phyloP scores from a whole-genome alignment of 192 early-diverging fungal genomes.

The Funneliformis mosseae region DNA sequence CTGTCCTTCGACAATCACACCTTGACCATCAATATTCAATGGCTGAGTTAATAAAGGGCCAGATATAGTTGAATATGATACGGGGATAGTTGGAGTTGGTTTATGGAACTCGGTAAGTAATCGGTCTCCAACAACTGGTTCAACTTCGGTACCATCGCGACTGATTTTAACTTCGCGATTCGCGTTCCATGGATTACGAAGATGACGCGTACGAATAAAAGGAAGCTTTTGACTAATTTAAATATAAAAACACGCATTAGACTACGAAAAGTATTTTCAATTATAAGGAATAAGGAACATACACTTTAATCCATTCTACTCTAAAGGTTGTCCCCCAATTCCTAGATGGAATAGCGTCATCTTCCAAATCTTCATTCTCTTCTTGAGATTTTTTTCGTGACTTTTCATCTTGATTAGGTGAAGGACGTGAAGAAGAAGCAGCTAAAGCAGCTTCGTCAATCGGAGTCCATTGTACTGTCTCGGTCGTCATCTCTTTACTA shows the following conservation, averaged over 20 bases:
- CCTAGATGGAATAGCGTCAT: conserved; percentile 39
- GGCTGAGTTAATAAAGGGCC: conserved; percentile 31
- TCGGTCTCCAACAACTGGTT: conserved; percentile 44
- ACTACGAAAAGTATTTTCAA: background rate
- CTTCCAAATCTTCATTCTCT: conserved; percentile 42
- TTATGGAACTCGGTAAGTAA: conserved; percentile 44
- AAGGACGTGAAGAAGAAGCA: conserved; percentile 32
- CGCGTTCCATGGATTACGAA: conserved; percentile 50
- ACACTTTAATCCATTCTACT: conserved; percentile 55
- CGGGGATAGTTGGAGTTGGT: background rate
- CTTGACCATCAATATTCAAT: conserved; percentile 30
- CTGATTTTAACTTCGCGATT: conserved; percentile 54
- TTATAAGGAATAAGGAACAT: conserved; percentile 21
- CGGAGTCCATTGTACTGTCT: conserved; percentile 35
- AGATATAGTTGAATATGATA: background rate
- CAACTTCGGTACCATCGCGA: conserved; percentile 53
- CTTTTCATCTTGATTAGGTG: conserved; percentile 39
- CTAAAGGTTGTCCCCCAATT: conserved; percentile 52
- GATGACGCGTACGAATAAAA: conserved; percentile 46
- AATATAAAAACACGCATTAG: background rate
- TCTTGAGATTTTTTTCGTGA: conserved; percentile 38
- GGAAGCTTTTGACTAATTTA: conserved; percentile 47
- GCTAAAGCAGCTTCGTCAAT: conserved; percentile 39
- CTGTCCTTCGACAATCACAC: background rate
- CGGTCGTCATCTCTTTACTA: conserved; percentile 36